A percentile compares a stretch with the other conserved stretches of the same genome.
Conservation (phyloP, 2,329 filamentous ascomycete genomes). For the Rachicladosporium sp. region DNA sequence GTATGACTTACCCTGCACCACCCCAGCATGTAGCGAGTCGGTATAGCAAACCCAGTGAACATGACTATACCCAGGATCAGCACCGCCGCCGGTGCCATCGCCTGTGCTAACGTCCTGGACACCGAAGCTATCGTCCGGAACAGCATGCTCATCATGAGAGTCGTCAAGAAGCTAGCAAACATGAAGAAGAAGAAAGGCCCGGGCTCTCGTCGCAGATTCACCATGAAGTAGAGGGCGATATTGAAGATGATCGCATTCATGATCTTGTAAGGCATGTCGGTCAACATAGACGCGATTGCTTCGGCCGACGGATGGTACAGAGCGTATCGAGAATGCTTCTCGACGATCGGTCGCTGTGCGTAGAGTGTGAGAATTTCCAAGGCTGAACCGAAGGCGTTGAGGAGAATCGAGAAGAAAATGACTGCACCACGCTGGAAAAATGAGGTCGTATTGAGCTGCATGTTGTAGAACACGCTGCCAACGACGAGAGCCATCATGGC, state of each 20-base stretch:
- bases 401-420: slow-evolving; percentile 69
- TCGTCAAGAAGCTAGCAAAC: slow-evolving; percentile 30
- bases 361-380: slow-evolving; percentile 64
- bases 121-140: slow-evolving; percentile 27
- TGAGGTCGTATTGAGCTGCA: slow-evolving; percentile 47
- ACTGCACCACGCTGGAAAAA: slow-evolving; percentile 65
- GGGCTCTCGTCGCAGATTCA: slow-evolving; percentile 31
- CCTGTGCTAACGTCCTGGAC: slow-evolving; percentile 7
- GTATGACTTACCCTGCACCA: slow-evolving; percentile 70
- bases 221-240: slow-evolving; percentile 40
- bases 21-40: slow-evolving; percentile 52
- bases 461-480: slow-evolving; percentile 62
- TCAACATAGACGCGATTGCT: slow-evolving; percentile 47
- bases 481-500: slow-evolving; percentile 61
- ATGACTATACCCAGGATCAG: slow-evolving; percentile 46
- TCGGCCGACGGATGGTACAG: slow-evolving; percentile 78
- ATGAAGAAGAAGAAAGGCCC: slow-evolving; percentile 38
- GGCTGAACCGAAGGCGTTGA: slow-evolving; percentile 63
- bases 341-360: slow-evolving; percentile 72
- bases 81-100: slow-evolving; percentile 7
- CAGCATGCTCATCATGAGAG: slow-evolving; percentile 29
- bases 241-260: slow-evolving; percentile 30
- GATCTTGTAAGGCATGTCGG: slow-evolving; percentile 35
- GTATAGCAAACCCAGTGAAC: slow-evolving; percentile 53
- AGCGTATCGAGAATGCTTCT: slow-evolving; percentile 73